Evolutionary conservation across 2,329 filamentous ascomycete species (phyloP).

Genomic region (Alternaria sp.): DNA sequence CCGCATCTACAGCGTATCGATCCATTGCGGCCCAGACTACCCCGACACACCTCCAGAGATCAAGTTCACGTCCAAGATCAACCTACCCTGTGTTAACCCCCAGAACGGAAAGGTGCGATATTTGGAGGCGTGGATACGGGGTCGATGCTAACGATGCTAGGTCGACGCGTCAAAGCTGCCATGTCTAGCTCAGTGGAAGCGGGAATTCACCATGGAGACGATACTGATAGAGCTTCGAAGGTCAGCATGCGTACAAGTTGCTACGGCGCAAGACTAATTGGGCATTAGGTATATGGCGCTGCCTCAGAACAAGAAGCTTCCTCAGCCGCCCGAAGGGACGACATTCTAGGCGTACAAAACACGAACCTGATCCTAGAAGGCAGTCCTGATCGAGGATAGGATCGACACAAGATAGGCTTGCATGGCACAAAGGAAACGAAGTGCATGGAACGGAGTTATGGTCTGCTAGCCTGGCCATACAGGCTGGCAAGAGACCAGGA

Average conservation of each 20-base stretch:
- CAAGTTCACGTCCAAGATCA: slow-evolving; percentile 92
- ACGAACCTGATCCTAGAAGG: background rate
- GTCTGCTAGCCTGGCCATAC: slow-evolving; percentile 22
- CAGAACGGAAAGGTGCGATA: slow-evolving; percentile 72
- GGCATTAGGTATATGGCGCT: slow-evolving; percentile 85
- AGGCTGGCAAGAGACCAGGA: slow-evolving; percentile 23
- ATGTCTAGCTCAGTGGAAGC: slow-evolving; percentile 88
- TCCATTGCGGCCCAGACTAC: slow-evolving; percentile 90
- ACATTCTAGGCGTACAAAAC: slow-evolving; percentile 56
- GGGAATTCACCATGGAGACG: slow-evolving; percentile 94
- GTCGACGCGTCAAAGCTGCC: slow-evolving; percentile 85
- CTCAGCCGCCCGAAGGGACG: slow-evolving; percentile 88
- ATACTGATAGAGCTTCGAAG: slow-evolving; percentile 85
- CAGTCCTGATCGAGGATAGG: background rate
- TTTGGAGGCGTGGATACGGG: background rate
- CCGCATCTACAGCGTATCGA: slow-evolving; percentile 97
- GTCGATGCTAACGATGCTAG: slow-evolving; percentile 51
- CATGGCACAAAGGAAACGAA: slow-evolving; percentile 23
- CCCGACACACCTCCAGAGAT: slow-evolving; percentile 89
- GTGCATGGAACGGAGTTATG: slow-evolving; percentile 48
- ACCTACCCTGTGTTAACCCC: slow-evolving; percentile 91
- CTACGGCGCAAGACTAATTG: slow-evolving; percentile 15
- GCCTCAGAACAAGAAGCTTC: slow-evolving; percentile 89
- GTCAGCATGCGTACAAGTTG: slow-evolving; percentile 55
- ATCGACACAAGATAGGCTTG: slow-evolving; percentile 4